phyloP scores from a whole-genome alignment of 768 basidiomycete species.

The Calvatia gigantea region DNA sequence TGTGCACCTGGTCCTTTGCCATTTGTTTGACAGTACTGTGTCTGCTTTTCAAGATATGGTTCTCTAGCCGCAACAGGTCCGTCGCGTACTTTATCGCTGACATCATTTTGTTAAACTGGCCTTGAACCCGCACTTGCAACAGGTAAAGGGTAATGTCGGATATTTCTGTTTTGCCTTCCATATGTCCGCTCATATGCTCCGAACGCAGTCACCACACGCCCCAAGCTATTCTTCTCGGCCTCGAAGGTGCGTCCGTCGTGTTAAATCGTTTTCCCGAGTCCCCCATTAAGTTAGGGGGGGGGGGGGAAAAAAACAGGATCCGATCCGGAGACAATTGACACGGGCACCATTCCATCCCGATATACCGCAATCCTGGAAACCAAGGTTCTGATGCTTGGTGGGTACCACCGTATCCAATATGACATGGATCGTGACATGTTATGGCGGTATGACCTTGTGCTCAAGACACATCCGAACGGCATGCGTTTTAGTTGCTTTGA shows the following conservation, averaged over 20 bases:
- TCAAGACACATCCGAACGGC: constrained; percentile 88
- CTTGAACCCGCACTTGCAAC: background rate
- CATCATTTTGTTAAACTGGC: background rate
- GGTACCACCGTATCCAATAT: constrained; percentile 73
- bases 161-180: background rate
- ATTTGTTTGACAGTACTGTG: constrained; percentile 8
- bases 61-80: constrained; percentile 89
- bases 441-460: constrained; percentile 87
- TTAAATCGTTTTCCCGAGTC: no score
- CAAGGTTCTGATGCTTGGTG: constrained; percentile 67
- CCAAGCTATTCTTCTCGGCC: constrained; percentile 79
- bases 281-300: no score
- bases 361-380: constrained; percentile 65
- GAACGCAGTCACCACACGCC: constrained; percentile 76
- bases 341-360: constrained; percentile 74
- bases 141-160: constrained; percentile 70
- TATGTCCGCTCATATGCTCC: background rate
- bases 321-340: constrained; percentile 92
- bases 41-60: constrained; percentile 59
- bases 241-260: no score
- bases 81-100: constrained; percentile 12
- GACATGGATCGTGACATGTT: constrained; percentile 92
- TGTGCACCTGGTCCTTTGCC: background rate
- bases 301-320: no score
- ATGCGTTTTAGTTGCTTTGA: constrained; percentile 90